phyloP scores from a whole-genome alignment of 768 basidiomycete genomes.

The Wakefieldia striispora region DNA sequence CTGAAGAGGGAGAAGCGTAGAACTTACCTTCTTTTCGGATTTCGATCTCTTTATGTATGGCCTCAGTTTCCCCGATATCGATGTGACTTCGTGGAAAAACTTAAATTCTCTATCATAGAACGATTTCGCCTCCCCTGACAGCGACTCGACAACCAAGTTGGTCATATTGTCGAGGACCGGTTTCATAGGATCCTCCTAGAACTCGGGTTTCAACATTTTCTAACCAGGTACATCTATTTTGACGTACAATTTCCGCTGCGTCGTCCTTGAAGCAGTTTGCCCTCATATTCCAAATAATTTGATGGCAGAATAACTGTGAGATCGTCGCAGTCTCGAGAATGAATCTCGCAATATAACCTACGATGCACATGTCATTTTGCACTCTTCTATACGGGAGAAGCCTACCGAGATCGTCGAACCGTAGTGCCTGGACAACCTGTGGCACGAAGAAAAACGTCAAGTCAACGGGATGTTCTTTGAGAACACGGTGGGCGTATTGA shows the following conservation, averaged over 20 bases:
- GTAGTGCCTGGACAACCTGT: constrained; percentile 94
- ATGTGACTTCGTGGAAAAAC: constrained; percentile 96
- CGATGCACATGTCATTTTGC: not conserved
- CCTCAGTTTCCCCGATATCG: constrained; percentile 96
- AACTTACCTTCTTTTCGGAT: constrained; percentile 86
- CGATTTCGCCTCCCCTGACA: constrained; percentile 83
- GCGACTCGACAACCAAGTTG: constrained; percentile 69
- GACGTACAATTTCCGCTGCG: constrained; percentile 71
- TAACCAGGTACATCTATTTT: not conserved
- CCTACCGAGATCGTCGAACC: constrained; percentile 84
- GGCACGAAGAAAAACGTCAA: constrained; percentile 99
- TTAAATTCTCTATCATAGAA: constrained; percentile 95
- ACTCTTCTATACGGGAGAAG: not conserved
- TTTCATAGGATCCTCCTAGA: constrained; percentile 92
- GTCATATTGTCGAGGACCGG: constrained; percentile 90
- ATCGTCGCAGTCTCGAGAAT: constrained; percentile 97
- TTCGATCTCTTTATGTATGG: constrained; percentile 95
- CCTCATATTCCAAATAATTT: constrained; percentile 99
- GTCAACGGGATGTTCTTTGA: constrained; percentile 93
- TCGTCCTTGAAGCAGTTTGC: constrained; percentile 97
- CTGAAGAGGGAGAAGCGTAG: not conserved
- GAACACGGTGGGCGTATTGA: constrained; percentile 94
- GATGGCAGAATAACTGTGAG: constrained; percentile 97
- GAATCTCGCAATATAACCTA: constrained; percentile 92
- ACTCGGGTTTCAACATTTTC: not conserved